Conservation (phyloP, 495 filamentous ascomycete species). For the Daldinia decipiens region DNA sequence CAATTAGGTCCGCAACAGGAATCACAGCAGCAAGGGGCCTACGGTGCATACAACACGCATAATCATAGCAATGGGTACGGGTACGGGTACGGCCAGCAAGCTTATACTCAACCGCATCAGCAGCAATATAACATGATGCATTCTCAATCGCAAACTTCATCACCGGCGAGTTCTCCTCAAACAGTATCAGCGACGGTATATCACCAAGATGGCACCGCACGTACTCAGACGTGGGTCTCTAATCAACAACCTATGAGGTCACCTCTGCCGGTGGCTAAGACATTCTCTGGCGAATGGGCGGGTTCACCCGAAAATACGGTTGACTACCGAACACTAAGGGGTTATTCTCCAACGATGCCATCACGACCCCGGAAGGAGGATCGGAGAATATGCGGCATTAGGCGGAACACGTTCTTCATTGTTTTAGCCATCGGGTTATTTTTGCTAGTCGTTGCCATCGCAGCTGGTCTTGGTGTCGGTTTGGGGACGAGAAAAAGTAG, state of each 20-base stretch:
- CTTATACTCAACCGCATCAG: constrained; percentile 20
- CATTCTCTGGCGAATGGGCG: constrained; percentile 25
- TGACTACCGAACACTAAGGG: constrained; percentile 23
- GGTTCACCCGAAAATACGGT: constrained; percentile 16
- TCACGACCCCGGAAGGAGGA: constrained; percentile 9
- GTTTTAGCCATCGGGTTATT: constrained; percentile 41
- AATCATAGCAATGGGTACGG: constrained; percentile 6
- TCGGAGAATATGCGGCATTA: constrained; percentile 30
- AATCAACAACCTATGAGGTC: constrained; percentile 30
- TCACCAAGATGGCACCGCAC: constrained; percentile 22
- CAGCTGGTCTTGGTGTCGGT: constrained; percentile 48
- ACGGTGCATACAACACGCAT: constrained; percentile 17
- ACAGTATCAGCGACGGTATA: background rate
- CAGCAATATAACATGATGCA: constrained; percentile 25
- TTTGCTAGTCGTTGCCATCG: constrained; percentile 43
- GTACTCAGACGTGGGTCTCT: constrained; percentile 34
- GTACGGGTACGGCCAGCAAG: constrained; percentile 17
- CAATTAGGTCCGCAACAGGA: constrained; percentile 32
- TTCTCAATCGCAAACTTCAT: constrained; percentile 10
- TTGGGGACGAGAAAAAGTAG: constrained; percentile 30
- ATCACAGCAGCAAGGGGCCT: constrained; percentile 12
- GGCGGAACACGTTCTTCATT: constrained; percentile 40
- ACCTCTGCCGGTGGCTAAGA: constrained; percentile 27
- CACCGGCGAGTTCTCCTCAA: background rate
- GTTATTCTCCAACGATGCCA: constrained; percentile 24